A percentile compares a stretch with the other conserved stretches of the same genome.
These are phyloP conservation scores for Xylariaceae sp. DNA, from an alignment of 2,329 filamentous ascomycete genomes.

Conservation along the genomic window DNA sequence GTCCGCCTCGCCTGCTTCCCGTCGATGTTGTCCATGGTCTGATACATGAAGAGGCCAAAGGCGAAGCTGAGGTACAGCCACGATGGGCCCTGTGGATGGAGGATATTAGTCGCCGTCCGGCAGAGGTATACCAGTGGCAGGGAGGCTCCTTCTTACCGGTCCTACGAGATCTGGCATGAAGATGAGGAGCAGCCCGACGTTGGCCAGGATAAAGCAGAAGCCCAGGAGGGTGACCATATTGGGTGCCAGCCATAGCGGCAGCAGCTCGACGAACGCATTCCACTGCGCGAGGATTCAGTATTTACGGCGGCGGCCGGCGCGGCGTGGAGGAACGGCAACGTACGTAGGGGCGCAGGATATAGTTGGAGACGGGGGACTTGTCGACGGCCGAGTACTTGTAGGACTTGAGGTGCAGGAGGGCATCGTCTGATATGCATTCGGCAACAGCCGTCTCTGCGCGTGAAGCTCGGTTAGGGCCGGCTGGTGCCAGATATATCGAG, in stretches of 20 bases:
- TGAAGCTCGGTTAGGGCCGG: slow-evolving; percentile 7
- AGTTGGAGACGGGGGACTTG: slow-evolving; percentile 87
- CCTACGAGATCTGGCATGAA: slow-evolving; percentile 86
- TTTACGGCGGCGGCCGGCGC: too few species aligned
- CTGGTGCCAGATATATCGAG: not conserved
- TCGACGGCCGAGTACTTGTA: slow-evolving; percentile 99
- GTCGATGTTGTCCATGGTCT: slow-evolving; percentile 98
- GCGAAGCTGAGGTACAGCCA: slow-evolving; percentile 98
- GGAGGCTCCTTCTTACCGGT: slow-evolving; percentile 52
- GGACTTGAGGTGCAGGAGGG: slow-evolving; percentile 79
- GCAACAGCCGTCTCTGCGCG: slow-evolving; percentile 46
- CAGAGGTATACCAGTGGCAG: not conserved
- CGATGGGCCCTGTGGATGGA: slow-evolving; percentile 56
- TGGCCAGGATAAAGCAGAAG: slow-evolving; percentile 87
- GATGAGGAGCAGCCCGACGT: slow-evolving; percentile 66
- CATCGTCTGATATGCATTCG: slow-evolving; percentile 81
- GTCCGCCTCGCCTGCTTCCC: slow-evolving; percentile 95
- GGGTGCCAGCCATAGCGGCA: slow-evolving; percentile 93
- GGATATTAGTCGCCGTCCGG: slow-evolving; percentile 6
- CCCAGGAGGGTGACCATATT: slow-evolving; percentile 96
- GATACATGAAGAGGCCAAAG: slow-evolving; percentile 95
- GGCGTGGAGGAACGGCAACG: slow-evolving; percentile 26
- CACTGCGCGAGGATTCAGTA: slow-evolving; percentile 53
- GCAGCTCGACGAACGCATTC: slow-evolving; percentile 87
- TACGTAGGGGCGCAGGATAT: slow-evolving; percentile 94